Evolutionary conservation across 352 stramenopile genomes (phyloP), one percentile per base, ranked within the genome.

Genomic region (Lagenidium giganteum): DNA sequence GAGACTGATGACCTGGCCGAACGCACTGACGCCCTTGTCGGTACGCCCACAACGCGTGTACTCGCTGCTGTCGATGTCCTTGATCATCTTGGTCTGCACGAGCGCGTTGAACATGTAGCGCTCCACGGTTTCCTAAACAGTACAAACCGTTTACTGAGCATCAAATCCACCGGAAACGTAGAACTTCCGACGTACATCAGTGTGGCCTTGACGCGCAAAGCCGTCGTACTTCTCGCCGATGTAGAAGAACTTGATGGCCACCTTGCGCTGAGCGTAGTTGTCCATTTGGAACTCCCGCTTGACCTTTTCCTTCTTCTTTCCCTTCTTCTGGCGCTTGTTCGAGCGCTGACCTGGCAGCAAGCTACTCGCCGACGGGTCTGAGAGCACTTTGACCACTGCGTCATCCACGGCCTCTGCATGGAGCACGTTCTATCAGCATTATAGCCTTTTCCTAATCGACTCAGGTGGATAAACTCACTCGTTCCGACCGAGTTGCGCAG

Each of bases 11-110:
- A 92, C 80, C 64, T 94, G 82, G 3, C 79, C 79, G 40, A 94
- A 87, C 1, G 82, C 82, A 42, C 80, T 96, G 5, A 99, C 97
- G 16, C 96, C 96, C 34, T 85, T 83, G 61, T 99, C 97, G 3
- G 97, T 99, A 21, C 97, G 80, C 4, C 97, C 97, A 54, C 96
- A 99, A 22, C 96, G 80, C 9, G 87, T 98, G 72, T 99, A 99
- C 9, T 70, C 61, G 47, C 65, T 83, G 39, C 66, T 61, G 23
- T 91, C 60, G 36, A 91, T 70, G 66, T 79, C 86, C 26, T 76
- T 65, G 30, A 98, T 92, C 5, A 99, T 66, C 39, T 90, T 83
- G 8, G 90, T 89, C 59, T 89, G 95, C 31, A 86, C 57, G 4
- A 99, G 67, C 20, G 95, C 95, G n/a, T 89, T 70, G 64, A 99